A percentile compares a stretch with the other conserved stretches of the same genome.
Evolutionary conservation across 257 asterid genomes (phyloP).

Genomic region (Voacanga thouarsii): DNA sequence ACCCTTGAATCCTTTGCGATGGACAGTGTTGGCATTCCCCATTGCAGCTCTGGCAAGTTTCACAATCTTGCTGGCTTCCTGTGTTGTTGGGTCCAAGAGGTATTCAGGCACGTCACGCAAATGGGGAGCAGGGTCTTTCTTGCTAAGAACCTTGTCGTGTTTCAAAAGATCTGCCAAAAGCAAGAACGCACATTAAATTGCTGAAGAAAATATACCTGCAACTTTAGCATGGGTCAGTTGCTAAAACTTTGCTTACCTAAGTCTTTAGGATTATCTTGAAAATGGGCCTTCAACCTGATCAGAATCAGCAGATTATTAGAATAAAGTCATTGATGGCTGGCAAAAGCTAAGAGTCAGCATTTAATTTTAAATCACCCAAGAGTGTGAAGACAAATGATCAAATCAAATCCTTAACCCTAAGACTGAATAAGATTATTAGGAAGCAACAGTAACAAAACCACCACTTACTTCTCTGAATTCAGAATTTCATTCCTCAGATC

Average conservation of each 20-base stretch:
- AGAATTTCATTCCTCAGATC: slow-evolving; percentile 94
- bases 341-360: neutral
- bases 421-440: neutral
- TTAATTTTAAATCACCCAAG: neutral
- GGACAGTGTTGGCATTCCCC: slow-evolving; percentile 49
- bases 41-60: slow-evolving; percentile 95
- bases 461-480: slow-evolving; percentile 86
- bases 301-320: slow-evolving; percentile 14
- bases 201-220: neutral
- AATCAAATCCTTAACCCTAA: neutral
- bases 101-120: slow-evolving; percentile 82
- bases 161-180: slow-evolving; percentile 68
- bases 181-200: slow-evolving; percentile 9
- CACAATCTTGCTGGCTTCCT: slow-evolving; percentile 93
- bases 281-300: slow-evolving; percentile 87
- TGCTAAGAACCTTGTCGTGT: slow-evolving; percentile 82
- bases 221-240: neutral
- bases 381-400: neutral
- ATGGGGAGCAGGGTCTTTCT: slow-evolving; percentile 78
- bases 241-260: slow-evolving; percentile 48
- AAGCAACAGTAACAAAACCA: slow-evolving; percentile 15
- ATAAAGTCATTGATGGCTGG: neutral
- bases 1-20: slow-evolving; percentile 60
- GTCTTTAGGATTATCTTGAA: slow-evolving; percentile 88
- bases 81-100: slow-evolving; percentile 82